These are phyloP conservation scores for Aspergillus intermedius DNA, from an alignment of 2,329 filamentous ascomycete genomes.

Conservation along the genomic window DNA sequence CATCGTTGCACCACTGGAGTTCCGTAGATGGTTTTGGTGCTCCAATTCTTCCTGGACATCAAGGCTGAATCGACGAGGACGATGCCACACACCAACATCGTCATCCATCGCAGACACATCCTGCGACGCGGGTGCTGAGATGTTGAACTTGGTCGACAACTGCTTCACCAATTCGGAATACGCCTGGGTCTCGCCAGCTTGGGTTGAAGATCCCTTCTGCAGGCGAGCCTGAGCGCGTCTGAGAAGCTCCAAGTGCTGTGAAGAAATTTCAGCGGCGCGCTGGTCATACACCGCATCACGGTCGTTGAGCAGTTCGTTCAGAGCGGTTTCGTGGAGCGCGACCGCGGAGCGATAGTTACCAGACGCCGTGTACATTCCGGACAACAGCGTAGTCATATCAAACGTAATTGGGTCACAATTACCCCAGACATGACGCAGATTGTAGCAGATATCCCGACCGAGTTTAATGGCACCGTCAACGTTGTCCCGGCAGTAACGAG, in stretches of 20 bases:
- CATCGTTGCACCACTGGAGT: slow-evolving; percentile 23
- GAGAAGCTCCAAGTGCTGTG: slow-evolving; percentile 25
- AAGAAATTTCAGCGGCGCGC: slow-evolving; percentile 16
- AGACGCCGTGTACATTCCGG: slow-evolving; percentile 43
- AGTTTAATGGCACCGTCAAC: slow-evolving; percentile 41
- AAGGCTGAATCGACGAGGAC: slow-evolving; percentile 26
- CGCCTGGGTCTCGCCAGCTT: slow-evolving; percentile 10
- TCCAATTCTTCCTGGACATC: slow-evolving; percentile 23
- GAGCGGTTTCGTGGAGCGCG: slow-evolving; percentile 24
- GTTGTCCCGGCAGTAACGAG: slow-evolving; percentile 45
- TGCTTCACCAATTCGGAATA: slow-evolving; percentile 22
- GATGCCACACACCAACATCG: slow-evolving; percentile 25
- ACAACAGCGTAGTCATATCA: slow-evolving; percentile 46
- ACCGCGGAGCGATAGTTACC: slow-evolving; percentile 25
- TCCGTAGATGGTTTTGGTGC: slow-evolving; percentile 26
- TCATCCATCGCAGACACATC: slow-evolving; percentile 15
- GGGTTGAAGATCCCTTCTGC: slow-evolving; percentile 10
- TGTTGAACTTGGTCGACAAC: slow-evolving; percentile 22
- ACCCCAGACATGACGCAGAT: slow-evolving; percentile 49
- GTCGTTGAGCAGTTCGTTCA: slow-evolving; percentile 25
- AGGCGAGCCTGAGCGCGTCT: slow-evolving; percentile 23
- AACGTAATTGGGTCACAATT: slow-evolving; percentile 43
- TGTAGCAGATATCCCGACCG: slow-evolving; percentile 51
- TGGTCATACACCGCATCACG: slow-evolving; percentile 15
- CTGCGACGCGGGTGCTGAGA: slow-evolving; percentile 18